Evolutionary conservation across 1,284 basidiomycete species (phyloP).

Genomic region (Tilletia caries): DNA sequence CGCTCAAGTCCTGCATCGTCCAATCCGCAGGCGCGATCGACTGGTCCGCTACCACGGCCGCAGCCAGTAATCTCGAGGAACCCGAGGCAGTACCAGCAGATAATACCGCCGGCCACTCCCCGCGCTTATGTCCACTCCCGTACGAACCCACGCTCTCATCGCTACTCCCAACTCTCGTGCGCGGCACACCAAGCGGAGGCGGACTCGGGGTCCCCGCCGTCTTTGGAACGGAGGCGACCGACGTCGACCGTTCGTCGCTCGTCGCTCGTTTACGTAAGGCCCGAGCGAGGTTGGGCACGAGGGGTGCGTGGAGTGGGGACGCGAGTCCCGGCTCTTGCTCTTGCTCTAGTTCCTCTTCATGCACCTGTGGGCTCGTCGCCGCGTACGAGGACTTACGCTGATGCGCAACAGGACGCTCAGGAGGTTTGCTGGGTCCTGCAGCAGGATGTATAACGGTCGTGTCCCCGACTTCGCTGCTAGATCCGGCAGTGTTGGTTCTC

Average conservation of each 20-base stretch:
- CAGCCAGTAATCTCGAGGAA: not conserved
- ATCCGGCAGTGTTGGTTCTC: not conserved
- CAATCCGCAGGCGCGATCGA: not conserved
- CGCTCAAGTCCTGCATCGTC: constrained; percentile 6
- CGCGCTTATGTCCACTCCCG: constrained; percentile 4
- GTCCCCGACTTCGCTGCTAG: too few species aligned
- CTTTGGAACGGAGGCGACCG: not conserved
- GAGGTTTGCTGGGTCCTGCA: too few species aligned
- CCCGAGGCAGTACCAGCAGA: too few species aligned
- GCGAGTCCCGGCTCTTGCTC: not conserved
- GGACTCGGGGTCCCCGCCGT: not conserved
- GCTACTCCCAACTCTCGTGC: not conserved
- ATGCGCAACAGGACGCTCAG: too few species aligned
- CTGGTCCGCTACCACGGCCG: not conserved
- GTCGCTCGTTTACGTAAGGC: not conserved
- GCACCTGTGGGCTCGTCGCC: too few species aligned
- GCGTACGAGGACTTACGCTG: too few species aligned
- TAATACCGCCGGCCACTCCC: not conserved
- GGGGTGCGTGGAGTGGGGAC: constrained; percentile 1
- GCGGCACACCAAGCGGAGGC: not conserved
- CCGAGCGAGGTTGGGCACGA: not conserved
- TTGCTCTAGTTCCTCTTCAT: too few species aligned
- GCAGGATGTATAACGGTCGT: too few species aligned
- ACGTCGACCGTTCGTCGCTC: not conserved
- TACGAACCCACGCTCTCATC: not conserved